Conservation (phyloP, 176 grass and related monocot species). For the Eleusine indica region DNA sequence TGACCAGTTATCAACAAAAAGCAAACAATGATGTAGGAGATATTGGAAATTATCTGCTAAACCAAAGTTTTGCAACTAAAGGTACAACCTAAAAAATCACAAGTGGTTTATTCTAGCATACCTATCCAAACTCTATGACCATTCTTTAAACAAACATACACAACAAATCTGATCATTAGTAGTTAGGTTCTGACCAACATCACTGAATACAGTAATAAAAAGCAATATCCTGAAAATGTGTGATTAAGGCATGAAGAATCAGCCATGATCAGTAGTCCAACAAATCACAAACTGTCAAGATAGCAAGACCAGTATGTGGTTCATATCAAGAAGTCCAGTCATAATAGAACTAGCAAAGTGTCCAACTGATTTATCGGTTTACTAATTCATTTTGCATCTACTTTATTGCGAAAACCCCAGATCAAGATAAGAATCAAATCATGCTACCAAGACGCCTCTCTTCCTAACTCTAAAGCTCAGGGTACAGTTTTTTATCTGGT, state of each 20-base stretch:
- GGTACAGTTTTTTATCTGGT: neutral
- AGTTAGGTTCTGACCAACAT: neutral
- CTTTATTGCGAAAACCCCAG: slow-evolving; percentile 20
- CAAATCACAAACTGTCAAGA: neutral
- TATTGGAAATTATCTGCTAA: neutral
- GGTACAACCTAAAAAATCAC: neutral
- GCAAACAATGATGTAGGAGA: slow-evolving; percentile 4
- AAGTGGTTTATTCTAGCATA: neutral
- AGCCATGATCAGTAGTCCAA: neutral
- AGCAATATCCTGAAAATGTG: neutral
- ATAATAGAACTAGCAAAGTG: neutral
- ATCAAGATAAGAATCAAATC: slow-evolving; percentile 26
- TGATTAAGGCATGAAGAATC: neutral
- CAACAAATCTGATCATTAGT: neutral
- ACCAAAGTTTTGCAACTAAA: slow-evolving; percentile 8
- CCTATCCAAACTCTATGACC: neutral
- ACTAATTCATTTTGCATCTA: neutral
- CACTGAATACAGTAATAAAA: neutral
- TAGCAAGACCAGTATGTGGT: slow-evolving; percentile 16
- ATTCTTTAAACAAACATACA: neutral
- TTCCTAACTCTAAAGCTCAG: neutral
- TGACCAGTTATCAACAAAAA: slow-evolving; percentile 20
- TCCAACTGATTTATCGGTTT: neutral
- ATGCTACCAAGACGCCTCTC: neutral
- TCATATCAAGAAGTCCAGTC: neutral